These are phyloP conservation scores for Lyophyllum atratum DNA, from an alignment of 768 basidiomycete species.

Conservation along the genomic window DNA sequence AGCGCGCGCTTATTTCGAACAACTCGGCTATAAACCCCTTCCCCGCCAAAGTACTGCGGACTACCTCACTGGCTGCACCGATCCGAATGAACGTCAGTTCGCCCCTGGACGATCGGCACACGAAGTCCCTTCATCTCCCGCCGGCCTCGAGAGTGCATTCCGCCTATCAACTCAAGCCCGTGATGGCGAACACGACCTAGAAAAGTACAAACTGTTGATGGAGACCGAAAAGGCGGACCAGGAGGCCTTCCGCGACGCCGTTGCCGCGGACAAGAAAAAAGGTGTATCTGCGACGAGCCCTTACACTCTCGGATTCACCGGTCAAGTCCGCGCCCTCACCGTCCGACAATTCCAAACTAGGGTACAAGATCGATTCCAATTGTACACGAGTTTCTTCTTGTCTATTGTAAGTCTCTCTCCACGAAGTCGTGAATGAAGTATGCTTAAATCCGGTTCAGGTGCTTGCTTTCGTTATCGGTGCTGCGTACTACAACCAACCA, in stretches of 20 bases:
- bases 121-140: conserved; percentile 69
- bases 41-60: conserved; percentile 87
- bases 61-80: conserved; percentile 83
- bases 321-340: conserved; percentile 72
- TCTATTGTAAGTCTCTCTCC: conserved; percentile 48
- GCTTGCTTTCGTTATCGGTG: conserved; percentile 70
- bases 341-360: conserved; percentile 73
- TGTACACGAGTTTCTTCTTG: conserved; percentile 69
- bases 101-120: conserved; percentile 56
- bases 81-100: conserved; percentile 84
- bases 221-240: conserved; percentile 67
- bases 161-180: conserved; percentile 45
- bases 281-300: conserved; percentile 79
- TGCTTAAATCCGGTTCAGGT: conserved; percentile 30
- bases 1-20: conserved; percentile 79
- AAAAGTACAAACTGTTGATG: conserved; percentile 56
- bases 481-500: conserved; percentile 73
- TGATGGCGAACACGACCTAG: conserved; percentile 46
- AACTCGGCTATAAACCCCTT: conserved; percentile 69
- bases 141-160: conserved; percentile 68
- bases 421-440: background rate
- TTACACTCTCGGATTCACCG: conserved; percentile 77
- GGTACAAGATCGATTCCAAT: conserved; percentile 77
- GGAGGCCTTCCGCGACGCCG: conserved; percentile 75
- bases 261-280: conserved; percentile 74